Conservation (phyloP, 768 basidiomycete genomes). For the Leccinum subtestaceum region DNA sequence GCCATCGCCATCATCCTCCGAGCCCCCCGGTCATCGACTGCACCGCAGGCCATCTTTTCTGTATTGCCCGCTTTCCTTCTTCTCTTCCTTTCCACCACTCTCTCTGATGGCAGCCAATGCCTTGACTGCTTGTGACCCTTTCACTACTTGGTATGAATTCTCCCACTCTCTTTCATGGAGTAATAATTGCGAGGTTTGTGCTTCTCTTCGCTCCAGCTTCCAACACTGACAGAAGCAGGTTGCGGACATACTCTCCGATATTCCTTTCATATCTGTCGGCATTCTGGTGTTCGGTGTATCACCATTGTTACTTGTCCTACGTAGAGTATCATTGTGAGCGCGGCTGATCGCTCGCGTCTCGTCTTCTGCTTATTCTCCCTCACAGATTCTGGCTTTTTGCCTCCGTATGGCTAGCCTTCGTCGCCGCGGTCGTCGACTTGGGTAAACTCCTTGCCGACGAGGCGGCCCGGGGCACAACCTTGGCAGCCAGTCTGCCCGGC, state of each 20-base stretch:
- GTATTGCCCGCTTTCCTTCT: slow-evolving; percentile 4
- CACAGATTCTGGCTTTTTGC: slow-evolving; percentile 52
- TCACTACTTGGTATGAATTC: slow-evolving; percentile 21
- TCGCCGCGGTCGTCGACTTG: slow-evolving; percentile 62
- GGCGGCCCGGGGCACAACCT: slow-evolving; percentile 23
- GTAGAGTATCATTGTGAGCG: slow-evolving; percentile 51
- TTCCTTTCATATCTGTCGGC: slow-evolving; percentile 66
- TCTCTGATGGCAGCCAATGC: slow-evolving; percentile 20
- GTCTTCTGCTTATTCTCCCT: slow-evolving; percentile 5
- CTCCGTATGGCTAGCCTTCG: slow-evolving; percentile 59
- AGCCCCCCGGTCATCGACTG: slow-evolving; percentile 6
- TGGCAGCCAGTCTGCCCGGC: slow-evolving; percentile 29
- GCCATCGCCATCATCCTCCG: background rate
- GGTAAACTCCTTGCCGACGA: slow-evolving; percentile 48
- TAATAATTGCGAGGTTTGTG: slow-evolving; percentile 44
- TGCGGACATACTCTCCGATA: slow-evolving; percentile 55
- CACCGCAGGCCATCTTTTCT: background rate
- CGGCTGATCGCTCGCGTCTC: background rate
- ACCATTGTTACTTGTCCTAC: slow-evolving; percentile 52
- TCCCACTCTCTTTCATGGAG: slow-evolving; percentile 37
- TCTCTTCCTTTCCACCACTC: slow-evolving; percentile 14
- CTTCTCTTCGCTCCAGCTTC: background rate
- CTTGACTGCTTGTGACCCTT: slow-evolving; percentile 11
- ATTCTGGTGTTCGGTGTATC: slow-evolving; percentile 62
- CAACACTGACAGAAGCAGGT: slow-evolving; percentile 38